Evolutionary conservation across 345 rosid genomes (phyloP), one percentile per base, ranked within the genome.

Genomic region (Eucalyptus marginata): DNA sequence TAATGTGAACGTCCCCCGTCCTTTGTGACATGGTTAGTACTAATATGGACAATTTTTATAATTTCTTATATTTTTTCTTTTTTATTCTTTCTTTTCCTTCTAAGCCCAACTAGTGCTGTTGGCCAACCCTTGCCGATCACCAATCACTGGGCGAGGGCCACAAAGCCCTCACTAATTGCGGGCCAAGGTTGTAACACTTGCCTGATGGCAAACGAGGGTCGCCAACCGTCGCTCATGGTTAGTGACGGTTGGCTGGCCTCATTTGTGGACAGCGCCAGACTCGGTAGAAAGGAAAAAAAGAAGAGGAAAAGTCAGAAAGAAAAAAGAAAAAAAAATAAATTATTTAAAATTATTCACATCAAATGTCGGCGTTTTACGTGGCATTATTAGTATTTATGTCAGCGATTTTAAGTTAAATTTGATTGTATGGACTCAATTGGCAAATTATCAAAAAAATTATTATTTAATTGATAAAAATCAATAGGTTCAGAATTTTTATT

Each of bases 321-420:
- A 56, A 9, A 56, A 40, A 40, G 2, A 1, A 10, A 24, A 56
- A 54, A 16, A 56, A 24, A 22, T 9, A 56, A 56, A 24, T 52
- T 20, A 52, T 52, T 52, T 52, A 52, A 56, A 56, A 56, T 56
- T 56, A 4, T 56, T 56, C 1, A 56, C 29, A 24, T 56, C 1
- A 10, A 10, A 0, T 8, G 6, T 24, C 29, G 0, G 24, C 13
- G 10, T 9, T 5, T 1, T 24, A 24, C 6, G 3, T 56, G 62
- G 13, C 29, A 56, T 56, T 24, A 56, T 0, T 9, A 25, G 29
- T 25, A 22, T 56, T 13, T 5, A 56, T 25, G 13, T 56, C 12
- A 24, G 3, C 3, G 6, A 56, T 56, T 56, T 25, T 56, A 9
- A 24, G 13, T 56, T 56, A 56, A 56, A 56, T 22, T 56, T 56